Evolutionary conservation across 306 rosid genomes (phyloP), one percentile per base, ranked within the genome.

Genomic region (Lagenaria siceraria): DNA sequence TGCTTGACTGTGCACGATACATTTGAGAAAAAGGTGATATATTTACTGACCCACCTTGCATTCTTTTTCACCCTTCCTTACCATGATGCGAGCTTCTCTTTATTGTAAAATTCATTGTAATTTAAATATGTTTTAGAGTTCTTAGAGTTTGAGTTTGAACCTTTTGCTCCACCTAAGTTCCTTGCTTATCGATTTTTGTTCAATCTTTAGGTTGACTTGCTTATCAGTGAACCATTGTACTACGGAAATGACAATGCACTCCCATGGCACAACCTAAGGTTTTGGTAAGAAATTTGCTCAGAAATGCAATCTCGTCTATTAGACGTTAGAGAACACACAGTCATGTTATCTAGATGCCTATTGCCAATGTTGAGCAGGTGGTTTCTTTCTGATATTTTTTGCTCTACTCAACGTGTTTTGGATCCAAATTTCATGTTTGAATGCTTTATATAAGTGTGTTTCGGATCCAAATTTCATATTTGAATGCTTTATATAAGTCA

Each of bases 181-280:
- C 40, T 73, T 6, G 8, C 4, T 62, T 51, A n/a, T 1, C 10
- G 33, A 10, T 53, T 21, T 78, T 53, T 78, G 36, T 73, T 81
- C 40, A 9, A 40, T 83, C 56, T 85, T 80, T 70, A 94, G 98
- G 90, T 87, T 82, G 93, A 89, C 83, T 85, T 94, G 73, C 84
- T 94, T 80, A 80, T 94, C 38, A 96, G 88, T 35, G 98, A 94
- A 85, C 98, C 98, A 77, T 94, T 87, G 84, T 92, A 95, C 77
- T 84, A 53, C 58, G 97, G 97, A 81, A 88, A 80, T 33, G 95
- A 95, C 59, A 81, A 84, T 80, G 83, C 82, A 87, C 97, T 95
- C 83, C 98, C 98, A 31, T 94, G 98, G 98, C 92, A 89, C 79
- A 90, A 90, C 86, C 89, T 94, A 76, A 88, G 95, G 56, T 89